These are phyloP conservation scores for Hyphopichia buzzinii DNA, from an alignment of 1,139 yeast genomes.

Conservation along the genomic window DNA sequence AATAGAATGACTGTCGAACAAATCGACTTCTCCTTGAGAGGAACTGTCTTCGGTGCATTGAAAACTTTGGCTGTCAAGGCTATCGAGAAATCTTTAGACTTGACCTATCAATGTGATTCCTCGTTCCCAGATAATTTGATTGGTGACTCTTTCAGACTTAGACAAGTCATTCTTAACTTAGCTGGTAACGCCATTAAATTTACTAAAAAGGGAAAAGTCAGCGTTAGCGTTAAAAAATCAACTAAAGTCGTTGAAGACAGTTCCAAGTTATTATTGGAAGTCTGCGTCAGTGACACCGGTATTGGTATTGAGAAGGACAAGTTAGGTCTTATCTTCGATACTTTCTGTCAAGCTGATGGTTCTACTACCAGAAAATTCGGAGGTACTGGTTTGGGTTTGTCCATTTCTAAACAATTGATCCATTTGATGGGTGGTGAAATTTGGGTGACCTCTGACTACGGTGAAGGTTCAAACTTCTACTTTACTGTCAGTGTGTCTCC, in stretches of 20 bases:
- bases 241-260: conserved; percentile 39
- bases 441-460: conserved; percentile 81
- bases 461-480: conserved; percentile 79
- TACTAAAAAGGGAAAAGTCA: conserved; percentile 77
- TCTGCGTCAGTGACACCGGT: conserved; percentile 87
- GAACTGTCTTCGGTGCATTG: conserved; percentile 84
- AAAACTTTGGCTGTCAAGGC: conserved; percentile 87
- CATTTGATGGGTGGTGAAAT: conserved; percentile 90
- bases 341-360: conserved; percentile 91
- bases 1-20: conserved; percentile 90
- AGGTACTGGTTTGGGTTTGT: conserved; percentile 54
- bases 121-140: conserved; percentile 83
- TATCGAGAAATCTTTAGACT: conserved; percentile 76
- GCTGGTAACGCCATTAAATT: conserved; percentile 89
- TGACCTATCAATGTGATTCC: conserved; percentile 78
- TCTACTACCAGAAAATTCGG: conserved; percentile 90
- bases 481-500: conserved; percentile 79
- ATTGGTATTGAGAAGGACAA: conserved; percentile 85
- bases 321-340: conserved; percentile 78
- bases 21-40: conserved; percentile 79
- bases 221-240: conserved; percentile 58
- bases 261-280: conserved; percentile 68
- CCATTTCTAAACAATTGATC: conserved; percentile 81
- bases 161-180: conserved; percentile 79
- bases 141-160: conserved; percentile 82